A percentile compares a stretch with the other conserved stretches of the same genome.
Evolutionary conservation across 345 rosid genomes (phyloP).

Genomic region (Pelargonium nanum): DNA sequence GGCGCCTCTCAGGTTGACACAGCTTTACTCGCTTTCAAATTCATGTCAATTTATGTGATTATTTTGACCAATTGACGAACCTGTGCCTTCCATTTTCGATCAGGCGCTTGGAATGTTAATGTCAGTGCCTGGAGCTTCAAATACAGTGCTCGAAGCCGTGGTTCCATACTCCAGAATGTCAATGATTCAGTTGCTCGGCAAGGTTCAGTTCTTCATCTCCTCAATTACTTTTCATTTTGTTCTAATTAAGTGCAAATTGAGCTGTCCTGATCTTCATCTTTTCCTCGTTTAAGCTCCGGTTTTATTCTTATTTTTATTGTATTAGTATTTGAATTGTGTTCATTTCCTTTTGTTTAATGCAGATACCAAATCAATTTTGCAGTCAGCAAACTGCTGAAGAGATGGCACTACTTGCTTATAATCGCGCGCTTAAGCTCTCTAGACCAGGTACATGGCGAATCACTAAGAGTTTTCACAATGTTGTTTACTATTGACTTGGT

Average conservation of each 20-base stretch:
- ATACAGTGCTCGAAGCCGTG: conserved; percentile 73
- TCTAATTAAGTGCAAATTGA: not conserved
- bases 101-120: conserved; percentile 73
- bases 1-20: conserved; percentile 95
- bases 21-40: conserved; percentile 1
- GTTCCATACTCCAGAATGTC: conserved; percentile 71
- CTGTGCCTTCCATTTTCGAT: not conserved
- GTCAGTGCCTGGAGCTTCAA: conserved; percentile 85
- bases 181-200: conserved; percentile 53
- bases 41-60: not conserved
- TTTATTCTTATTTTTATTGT: not conserved
- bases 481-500: not conserved
- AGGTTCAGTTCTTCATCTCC: conserved; percentile 26
- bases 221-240: not conserved
- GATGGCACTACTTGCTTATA: conserved; percentile 77
- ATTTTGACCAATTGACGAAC: not conserved
- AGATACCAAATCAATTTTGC: conserved; percentile 62
- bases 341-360: conserved; percentile 2
- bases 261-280: not conserved
- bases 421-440: conserved; percentile 80
- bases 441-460: conserved; percentile 38
- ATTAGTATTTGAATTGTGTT: not conserved
- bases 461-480: not conserved
- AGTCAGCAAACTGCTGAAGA: conserved; percentile 47
- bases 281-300: not conserved